Evolutionary conservation across 768 basidiomycete genomes (phyloP).

Genomic region (Rubroboletus pulcherrimus): DNA sequence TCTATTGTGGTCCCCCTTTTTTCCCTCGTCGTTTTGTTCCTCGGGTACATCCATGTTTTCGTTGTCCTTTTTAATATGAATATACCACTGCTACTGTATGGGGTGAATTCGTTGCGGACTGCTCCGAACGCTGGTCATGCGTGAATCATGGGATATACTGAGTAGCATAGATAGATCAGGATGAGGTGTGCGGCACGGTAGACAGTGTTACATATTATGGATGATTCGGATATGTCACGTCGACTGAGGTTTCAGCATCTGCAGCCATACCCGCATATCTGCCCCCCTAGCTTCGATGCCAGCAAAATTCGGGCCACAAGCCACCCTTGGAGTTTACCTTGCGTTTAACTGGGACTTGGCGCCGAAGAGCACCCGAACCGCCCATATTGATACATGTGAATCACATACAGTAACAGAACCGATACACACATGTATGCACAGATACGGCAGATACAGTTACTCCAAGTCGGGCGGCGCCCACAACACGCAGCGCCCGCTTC

Average conservation of each 20-base stretch:
- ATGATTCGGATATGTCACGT: too few species aligned
- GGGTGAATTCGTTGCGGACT: not conserved
- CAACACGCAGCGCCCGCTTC: constrained; percentile 71
- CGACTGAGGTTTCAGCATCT: too few species aligned
- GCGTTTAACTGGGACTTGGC: too few species aligned
- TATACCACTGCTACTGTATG: constrained; percentile 10
- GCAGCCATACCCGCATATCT: too few species aligned
- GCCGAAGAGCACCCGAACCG: not conserved
- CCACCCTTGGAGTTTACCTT: too few species aligned
- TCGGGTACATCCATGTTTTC: constrained; percentile 6
- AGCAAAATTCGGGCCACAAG: too few species aligned
- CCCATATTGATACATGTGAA: not conserved
- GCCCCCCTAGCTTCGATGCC: too few species aligned
- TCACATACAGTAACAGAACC: not conserved
- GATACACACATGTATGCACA: not conserved
- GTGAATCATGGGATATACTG: too few species aligned
- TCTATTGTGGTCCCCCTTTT: not conserved
- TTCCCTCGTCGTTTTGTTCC: not conserved
- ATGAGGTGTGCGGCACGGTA: too few species aligned
- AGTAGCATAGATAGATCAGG: too few species aligned
- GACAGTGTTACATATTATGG: too few species aligned
- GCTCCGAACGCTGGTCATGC: not conserved
- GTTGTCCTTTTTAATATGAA: constrained; percentile 16
- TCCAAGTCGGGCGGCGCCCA: constrained; percentile 54
- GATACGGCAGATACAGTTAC: not conserved